phyloP scores from a whole-genome alignment of 192 early-diverging fungal genomes.

The Pecoramyces ruminantium region DNA sequence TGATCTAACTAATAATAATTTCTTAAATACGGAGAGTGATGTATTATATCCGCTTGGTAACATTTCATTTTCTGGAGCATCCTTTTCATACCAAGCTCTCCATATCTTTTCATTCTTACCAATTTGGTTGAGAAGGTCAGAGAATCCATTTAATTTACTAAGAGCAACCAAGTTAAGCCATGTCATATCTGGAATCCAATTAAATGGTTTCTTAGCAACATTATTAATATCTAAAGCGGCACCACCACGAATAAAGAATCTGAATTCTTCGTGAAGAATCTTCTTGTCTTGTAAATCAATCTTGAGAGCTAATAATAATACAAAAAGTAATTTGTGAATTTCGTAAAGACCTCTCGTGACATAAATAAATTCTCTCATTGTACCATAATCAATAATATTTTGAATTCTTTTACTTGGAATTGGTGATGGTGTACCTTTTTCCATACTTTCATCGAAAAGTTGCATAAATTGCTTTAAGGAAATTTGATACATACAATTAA shows the following conservation, averaged over 20 bases:
- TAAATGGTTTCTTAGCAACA: constrained; percentile 47
- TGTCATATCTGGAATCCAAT: constrained; percentile 51
- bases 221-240: constrained; percentile 46
- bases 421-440: constrained; percentile 37
- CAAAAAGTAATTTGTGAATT: constrained; percentile 42
- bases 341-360: constrained; percentile 41
- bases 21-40: constrained; percentile 34
- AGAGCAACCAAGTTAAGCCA: constrained; percentile 45
- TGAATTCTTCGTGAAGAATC: constrained; percentile 38
- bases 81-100: constrained; percentile 44
- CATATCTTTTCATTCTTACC: constrained; percentile 52
- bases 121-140: constrained; percentile 43
- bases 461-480: constrained; percentile 49
- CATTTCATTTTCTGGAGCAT: constrained; percentile 43
- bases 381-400: constrained; percentile 50
- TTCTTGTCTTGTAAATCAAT: constrained; percentile 37
- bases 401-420: constrained; percentile 46
- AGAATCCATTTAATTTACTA: constrained; percentile 44
- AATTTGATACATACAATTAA: constrained; percentile 49
- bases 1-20: constrained; percentile 35
- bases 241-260: constrained; percentile 45
- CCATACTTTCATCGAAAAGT: constrained; percentile 50
- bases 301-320: constrained; percentile 37
- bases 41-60: constrained; percentile 39
- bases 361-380: constrained; percentile 38